These are phyloP conservation scores for Blastobotrys attinorum DNA, from an alignment of 805 yeast genomes.

Conservation along the genomic window DNA sequence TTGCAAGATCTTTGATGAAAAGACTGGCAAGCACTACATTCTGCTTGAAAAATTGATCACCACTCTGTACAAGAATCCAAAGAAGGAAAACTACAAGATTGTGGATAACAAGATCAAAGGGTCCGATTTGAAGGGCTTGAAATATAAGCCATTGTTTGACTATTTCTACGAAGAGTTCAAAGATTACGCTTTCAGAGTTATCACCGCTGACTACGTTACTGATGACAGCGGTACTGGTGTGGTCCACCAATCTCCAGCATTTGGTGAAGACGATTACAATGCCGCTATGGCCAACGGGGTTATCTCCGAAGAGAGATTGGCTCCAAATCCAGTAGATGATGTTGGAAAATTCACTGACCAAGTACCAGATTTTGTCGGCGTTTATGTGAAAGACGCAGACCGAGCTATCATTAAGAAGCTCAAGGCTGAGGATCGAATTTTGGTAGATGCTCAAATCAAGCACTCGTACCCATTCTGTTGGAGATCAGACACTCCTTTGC, in stretches of 20 bases:
- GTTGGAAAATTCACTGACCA: slow-evolving; percentile 73
- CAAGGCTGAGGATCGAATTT: slow-evolving; percentile 66
- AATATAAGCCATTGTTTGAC: slow-evolving; percentile 76
- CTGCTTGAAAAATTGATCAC: slow-evolving; percentile 75
- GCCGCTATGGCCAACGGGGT: slow-evolving; percentile 73
- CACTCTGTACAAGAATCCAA: slow-evolving; percentile 89
- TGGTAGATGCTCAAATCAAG: slow-evolving; percentile 73
- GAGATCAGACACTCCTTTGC: slow-evolving; percentile 98
- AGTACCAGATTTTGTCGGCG: slow-evolving; percentile 69
- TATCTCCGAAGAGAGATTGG: slow-evolving; percentile 54
- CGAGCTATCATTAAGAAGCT: slow-evolving; percentile 77
- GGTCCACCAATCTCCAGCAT: slow-evolving; percentile 97
- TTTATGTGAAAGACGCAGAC: slow-evolving; percentile 94
- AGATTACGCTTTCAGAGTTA: slow-evolving; percentile 71
- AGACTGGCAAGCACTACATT: slow-evolving; percentile 70
- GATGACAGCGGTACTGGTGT: slow-evolving; percentile 98
- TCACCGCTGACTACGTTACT: slow-evolving; percentile 76
- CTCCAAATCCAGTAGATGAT: slow-evolving; percentile 96
- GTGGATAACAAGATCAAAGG: slow-evolving; percentile 79
- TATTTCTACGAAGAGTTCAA: slow-evolving; percentile 70
- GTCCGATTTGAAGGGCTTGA: slow-evolving; percentile 65
- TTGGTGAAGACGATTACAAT: slow-evolving; percentile 96
- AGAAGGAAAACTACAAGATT: slow-evolving; percentile 75
- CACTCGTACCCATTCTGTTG: slow-evolving; percentile 99
- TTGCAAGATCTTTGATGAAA: slow-evolving; percentile 87